Evolutionary conservation across 1,139 yeast species (phyloP), one percentile per base, ranked within the genome.

Genomic region (Kodamaea plutei): DNA sequence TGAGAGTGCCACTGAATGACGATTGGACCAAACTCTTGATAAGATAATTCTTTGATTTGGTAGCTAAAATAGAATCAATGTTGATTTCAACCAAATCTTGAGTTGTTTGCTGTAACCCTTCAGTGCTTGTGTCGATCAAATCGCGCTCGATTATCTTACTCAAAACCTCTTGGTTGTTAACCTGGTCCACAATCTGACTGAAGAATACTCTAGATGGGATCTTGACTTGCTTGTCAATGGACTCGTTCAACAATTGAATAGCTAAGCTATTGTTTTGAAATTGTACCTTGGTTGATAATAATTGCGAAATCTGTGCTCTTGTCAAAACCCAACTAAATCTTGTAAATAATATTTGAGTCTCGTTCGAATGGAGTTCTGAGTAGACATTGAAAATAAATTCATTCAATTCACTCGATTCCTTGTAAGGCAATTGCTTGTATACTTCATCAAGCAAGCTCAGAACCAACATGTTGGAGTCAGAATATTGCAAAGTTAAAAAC

Each of bases 391-490:
- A 50, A 25, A 48, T 23, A 13, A 33, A 29, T 11, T 31, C 16
- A 14, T 39, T 38, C 25, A 47, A 31, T 4, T 42, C 30, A 29
- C 37, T 34, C 31, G 26, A 7, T 28, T 34, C n/a, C 40, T 25
- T 17, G 3, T 6, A 34, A 2, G 56, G 36, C 12, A 69, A 40
- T 36, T 56, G 66, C 8, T 46, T 47, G 23, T 69, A 62, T 2
- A 71, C 47, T 36, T 71, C 75, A 39, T 56, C 58, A 6, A 70
- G 30, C 3, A 69, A 40, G 4, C 50, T 46, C 20, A 59, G 15
- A 4, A 26, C 17, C 24, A 26, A 26, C n/a, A 20, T 9, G 3
- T 15, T 26, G 11, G 13, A 20, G 24, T 26, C 22, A 3, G 20
- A 13, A 15, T n/a, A n/a, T n/a, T 20, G 12, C 4, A 9, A 13